phyloP scores from a whole-genome alignment of 1,139 yeast species.

The Suhomyces terraborum region DNA sequence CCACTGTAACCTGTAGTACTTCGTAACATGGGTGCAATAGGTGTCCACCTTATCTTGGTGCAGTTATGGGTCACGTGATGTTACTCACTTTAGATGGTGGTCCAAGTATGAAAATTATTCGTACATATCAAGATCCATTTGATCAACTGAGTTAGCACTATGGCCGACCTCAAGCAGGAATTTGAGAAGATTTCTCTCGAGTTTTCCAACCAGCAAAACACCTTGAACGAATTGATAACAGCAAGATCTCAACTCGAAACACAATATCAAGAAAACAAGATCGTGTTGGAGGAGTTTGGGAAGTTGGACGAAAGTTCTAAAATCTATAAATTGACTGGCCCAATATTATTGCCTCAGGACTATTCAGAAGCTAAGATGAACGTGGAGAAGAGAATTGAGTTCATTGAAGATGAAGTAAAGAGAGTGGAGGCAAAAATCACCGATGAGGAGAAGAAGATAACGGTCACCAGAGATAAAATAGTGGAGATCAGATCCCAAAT shows the following conservation, averaged over 20 bases:
- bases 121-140: too few species aligned
- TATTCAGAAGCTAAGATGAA: slow-evolving; percentile 76
- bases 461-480: slow-evolving; percentile 50
- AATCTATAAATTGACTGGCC: slow-evolving; percentile 88
- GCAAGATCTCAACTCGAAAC: slow-evolving; percentile 75
- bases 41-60: too few species aligned
- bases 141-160: slow-evolving; percentile 12
- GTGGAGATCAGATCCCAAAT: slow-evolving; percentile 42
- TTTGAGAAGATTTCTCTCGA: slow-evolving; percentile 45
- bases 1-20: too few species aligned
- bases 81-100: background rate
- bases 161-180: slow-evolving; percentile 33
- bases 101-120: slow-evolving; percentile 1
- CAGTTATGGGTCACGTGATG: slow-evolving; percentile 1
- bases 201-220: slow-evolving; percentile 38
- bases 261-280: slow-evolving; percentile 85
- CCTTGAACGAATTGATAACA: slow-evolving; percentile 49
- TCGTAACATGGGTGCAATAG: too few species aligned
- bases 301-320: slow-evolving; percentile 60
- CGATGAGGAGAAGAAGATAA: slow-evolving; percentile 53
- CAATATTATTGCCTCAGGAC: slow-evolving; percentile 88
- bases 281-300: slow-evolving; percentile 82
- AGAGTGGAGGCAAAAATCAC: slow-evolving; percentile 64
- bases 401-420: slow-evolving; percentile 73
- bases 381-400: slow-evolving; percentile 86